Percentiles rank a stretch among this genome's conserved stretches.
These are phyloP conservation scores for Vinca minor DNA, from an alignment of 257 asterid genomes.

Conservation along the genomic window DNA sequence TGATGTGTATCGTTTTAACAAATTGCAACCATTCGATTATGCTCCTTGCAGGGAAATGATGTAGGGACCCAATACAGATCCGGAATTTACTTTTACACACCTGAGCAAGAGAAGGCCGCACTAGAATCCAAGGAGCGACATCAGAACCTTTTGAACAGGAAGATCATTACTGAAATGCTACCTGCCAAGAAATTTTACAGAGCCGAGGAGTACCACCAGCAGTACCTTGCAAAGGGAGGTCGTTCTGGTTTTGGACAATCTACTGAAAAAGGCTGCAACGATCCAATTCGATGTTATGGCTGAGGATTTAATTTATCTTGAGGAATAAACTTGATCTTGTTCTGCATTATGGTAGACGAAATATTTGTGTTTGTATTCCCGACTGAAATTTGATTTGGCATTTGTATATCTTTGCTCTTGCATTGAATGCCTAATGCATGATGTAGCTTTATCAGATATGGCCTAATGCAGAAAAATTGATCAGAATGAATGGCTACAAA, in stretches of 20 bases:
- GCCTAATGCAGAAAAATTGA: too few species aligned
- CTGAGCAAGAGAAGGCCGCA: constrained; percentile 88
- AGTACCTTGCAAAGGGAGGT: constrained; percentile 88
- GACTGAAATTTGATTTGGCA: too few species aligned
- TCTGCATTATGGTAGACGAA: neutral
- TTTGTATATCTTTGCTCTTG: too few species aligned
- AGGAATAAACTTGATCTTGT: neutral
- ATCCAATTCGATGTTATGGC: constrained; percentile 94
- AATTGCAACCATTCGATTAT: neutral
- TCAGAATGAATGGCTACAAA: too few species aligned
- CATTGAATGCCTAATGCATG: too few species aligned
- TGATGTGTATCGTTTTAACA: neutral
- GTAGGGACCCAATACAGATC: constrained; percentile 95
- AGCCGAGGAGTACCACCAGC: constrained; percentile 97
- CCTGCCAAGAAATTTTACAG: constrained; percentile 95
- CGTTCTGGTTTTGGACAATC: constrained; percentile 82
- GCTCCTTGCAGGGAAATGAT: constrained; percentile 63
- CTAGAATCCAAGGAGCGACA: constrained; percentile 64
- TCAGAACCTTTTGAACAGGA: constrained; percentile 60
- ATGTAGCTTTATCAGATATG: too few species aligned
- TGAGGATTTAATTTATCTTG: constrained; percentile 12
- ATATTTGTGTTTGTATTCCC: neutral
- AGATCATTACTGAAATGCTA: constrained; percentile 65
- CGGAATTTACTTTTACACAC: constrained; percentile 79
- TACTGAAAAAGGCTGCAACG: constrained; percentile 71